A percentile compares a stretch with the other conserved stretches of the same genome.
These are phyloP conservation scores for Allomyces javanicus DNA, from an alignment of 192 early-diverging fungal species.

Conservation along the genomic window DNA sequence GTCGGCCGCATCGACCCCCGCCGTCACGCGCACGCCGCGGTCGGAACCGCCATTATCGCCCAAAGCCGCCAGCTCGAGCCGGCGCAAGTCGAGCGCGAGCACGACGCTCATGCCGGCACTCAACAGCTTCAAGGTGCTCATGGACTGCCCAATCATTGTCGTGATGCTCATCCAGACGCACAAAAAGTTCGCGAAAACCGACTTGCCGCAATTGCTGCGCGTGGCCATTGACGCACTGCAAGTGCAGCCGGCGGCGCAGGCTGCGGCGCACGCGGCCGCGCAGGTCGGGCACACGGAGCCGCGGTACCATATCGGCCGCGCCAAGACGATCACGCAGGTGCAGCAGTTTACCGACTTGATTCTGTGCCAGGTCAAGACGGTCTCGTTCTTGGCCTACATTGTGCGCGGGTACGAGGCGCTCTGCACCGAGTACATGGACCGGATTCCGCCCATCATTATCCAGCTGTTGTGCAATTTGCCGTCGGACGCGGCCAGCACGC, in stretches of 20 bases:
- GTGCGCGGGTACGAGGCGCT: slow-evolving; percentile 52
- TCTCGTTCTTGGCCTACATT: slow-evolving; percentile 93
- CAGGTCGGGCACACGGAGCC: slow-evolving; percentile 10
- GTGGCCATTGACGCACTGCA: slow-evolving; percentile 55
- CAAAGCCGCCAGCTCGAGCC: slow-evolving; percentile 27
- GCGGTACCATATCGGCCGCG: not conserved
- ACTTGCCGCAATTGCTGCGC: slow-evolving; percentile 71
- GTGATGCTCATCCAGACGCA: slow-evolving; percentile 85
- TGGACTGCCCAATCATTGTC: slow-evolving; percentile 95
- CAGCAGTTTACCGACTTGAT: slow-evolving; percentile 1
- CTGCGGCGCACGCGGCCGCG: slow-evolving; percentile 13
- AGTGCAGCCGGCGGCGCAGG: slow-evolving; percentile 26
- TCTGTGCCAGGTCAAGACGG: slow-evolving; percentile 30
- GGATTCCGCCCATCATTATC: slow-evolving; percentile 75
- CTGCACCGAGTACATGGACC: slow-evolving; percentile 50
- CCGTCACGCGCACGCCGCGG: slow-evolving; percentile 12
- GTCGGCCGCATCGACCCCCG: slow-evolving; percentile 21
- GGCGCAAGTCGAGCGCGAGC: slow-evolving; percentile 24
- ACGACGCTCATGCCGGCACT: slow-evolving; percentile 53
- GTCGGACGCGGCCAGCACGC: slow-evolving; percentile 69
- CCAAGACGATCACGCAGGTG: not conserved
- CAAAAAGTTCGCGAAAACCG: slow-evolving; percentile 53
- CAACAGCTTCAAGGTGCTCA: slow-evolving; percentile 90
- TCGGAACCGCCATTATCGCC: slow-evolving; percentile 63
- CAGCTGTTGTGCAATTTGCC: slow-evolving; percentile 81